Base-by-base conservation (phyloP, 208 protist genomes). In the Leishmania martiniquensis region DNA sequence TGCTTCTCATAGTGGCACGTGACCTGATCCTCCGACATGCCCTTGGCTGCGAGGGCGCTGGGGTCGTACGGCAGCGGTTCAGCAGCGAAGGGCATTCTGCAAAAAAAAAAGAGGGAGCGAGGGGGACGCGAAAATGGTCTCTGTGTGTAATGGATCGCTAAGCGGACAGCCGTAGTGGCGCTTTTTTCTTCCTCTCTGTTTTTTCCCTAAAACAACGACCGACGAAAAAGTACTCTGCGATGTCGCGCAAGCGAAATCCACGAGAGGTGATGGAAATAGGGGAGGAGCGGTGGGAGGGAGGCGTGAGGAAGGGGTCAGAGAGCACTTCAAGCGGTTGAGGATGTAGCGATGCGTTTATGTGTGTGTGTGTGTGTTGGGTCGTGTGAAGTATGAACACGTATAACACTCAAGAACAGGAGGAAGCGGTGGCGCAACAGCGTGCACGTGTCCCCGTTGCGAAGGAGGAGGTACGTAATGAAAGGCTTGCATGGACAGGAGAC, bases 1-100 rank as follows among this genome's bases (percentile, higher is more conserved):
- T 98, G 94, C 89, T 98, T 98, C 66, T 97, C 91, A 76, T 97
- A 96, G 85, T 98, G 96, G 85, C 93, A 95, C 42, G 87, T 94
- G 59, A 98, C 68, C 84, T 96, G 93, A 84, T 98, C 89, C 84
- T 91, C 87, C 42, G 93, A 97, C 47, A 97, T 83, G 32, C 92
- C 95, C 82, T 97, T 97, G 32, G 86, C 71, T 49, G 83, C 93
- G 39, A 98, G 89, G 10, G 88, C 91, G 76, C 92, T 89, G 70
- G 94, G 89, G 54, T 44, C 84, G 67, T 76, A 98, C 25, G 95
- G 95, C 25, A 98, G 88, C n/a, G 90, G 82, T 54, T 88, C 82
- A 47, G 90, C 89, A 69, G 80, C 70, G 77, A 98, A 98, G 42
- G 85, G 68, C 91, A 95, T 96, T 5, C 12, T 52, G 6, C 13